A percentile compares a stretch with the other conserved stretches of the same genome.
Conservation (phyloP, 148 eudicot genomes). For the Agrostemma githago region DNA sequence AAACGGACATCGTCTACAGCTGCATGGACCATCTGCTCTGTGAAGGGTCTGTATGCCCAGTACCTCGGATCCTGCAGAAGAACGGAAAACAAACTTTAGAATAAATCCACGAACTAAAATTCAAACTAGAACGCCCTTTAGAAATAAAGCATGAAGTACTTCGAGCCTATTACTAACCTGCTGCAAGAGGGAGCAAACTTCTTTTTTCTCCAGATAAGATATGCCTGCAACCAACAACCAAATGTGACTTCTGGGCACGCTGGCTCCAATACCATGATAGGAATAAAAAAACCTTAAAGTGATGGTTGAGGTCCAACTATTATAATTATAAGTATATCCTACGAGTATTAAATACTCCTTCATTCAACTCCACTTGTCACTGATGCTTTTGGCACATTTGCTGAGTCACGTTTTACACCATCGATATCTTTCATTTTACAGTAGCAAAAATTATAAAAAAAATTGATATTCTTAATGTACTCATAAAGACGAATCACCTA, state of each 20-base stretch:
- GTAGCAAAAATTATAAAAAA: too few relatives aligned
- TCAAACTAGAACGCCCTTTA: background rate
- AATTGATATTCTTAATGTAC: too few relatives aligned
- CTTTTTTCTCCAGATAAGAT: conserved; percentile 29
- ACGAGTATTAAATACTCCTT: too few relatives aligned
- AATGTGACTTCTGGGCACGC: background rate
- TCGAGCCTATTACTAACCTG: conserved; percentile 18
- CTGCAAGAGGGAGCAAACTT: conserved; percentile 14
- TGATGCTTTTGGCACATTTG: too few relatives aligned
- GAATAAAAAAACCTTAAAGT: too few relatives aligned
- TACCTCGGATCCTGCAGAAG: conserved; percentile 24
- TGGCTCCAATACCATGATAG: too few relatives aligned
- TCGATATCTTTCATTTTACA: too few relatives aligned
- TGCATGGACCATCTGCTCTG: conserved; percentile 28
- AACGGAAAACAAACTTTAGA: background rate
- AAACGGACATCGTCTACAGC: conserved; percentile 32
- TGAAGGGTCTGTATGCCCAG: conserved; percentile 32
- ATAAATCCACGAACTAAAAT: background rate
- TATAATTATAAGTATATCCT: too few relatives aligned
- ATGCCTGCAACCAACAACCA: conserved; percentile 21
- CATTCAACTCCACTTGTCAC: too few relatives aligned
- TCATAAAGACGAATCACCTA: too few relatives aligned
- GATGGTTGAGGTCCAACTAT: too few relatives aligned
- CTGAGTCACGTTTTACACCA: too few relatives aligned
- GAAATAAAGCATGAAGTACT: background rate